These are phyloP conservation scores for Hansenula sp. DNA, from an alignment of 1,139 yeast species.

Conservation along the genomic window DNA sequence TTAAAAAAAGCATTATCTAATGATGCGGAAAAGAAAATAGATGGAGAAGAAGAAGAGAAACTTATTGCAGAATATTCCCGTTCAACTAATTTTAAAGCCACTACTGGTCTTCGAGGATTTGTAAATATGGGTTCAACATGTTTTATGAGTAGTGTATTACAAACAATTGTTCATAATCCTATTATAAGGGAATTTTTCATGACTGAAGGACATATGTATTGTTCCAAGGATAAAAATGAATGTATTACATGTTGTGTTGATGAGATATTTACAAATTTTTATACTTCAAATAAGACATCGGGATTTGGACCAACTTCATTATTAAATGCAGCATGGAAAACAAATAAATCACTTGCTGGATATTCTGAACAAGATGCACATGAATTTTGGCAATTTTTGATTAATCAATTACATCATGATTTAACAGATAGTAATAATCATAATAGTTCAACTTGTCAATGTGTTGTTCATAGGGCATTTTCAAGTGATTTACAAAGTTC, in stretches of 20 bases:
- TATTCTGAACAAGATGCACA: constrained; percentile 98
- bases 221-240: constrained; percentile 26
- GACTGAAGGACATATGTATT: constrained; percentile 55
- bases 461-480: constrained; percentile 79
- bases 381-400: constrained; percentile 88
- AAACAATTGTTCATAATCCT: constrained; percentile 85
- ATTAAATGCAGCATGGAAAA: constrained; percentile 78
- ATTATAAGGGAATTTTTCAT: constrained; percentile 72
- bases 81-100: constrained; percentile 57
- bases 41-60: constrained; percentile 11
- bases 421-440: constrained; percentile 11
- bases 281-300: constrained; percentile 32
- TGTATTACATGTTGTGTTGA: constrained; percentile 87
- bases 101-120: constrained; percentile 78
- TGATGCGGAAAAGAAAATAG: constrained; percentile 7
- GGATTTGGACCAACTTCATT: constrained; percentile 77
- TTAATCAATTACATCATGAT: constrained; percentile 76
- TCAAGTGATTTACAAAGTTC: constrained; percentile 72
- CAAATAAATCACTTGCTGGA: constrained; percentile 82
- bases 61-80: constrained; percentile 29
- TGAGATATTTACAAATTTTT: constrained; percentile 56
- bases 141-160: constrained; percentile 87
- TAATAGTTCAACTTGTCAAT: constrained; percentile 43
- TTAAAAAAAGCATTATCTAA: constrained; percentile 1
- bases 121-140: constrained; percentile 96